Percentiles rank a stretch among this genome's conserved stretches.
Evolutionary conservation across 208 protist species (phyloP).

Genomic region (Trypanosoma theileri): DNA sequence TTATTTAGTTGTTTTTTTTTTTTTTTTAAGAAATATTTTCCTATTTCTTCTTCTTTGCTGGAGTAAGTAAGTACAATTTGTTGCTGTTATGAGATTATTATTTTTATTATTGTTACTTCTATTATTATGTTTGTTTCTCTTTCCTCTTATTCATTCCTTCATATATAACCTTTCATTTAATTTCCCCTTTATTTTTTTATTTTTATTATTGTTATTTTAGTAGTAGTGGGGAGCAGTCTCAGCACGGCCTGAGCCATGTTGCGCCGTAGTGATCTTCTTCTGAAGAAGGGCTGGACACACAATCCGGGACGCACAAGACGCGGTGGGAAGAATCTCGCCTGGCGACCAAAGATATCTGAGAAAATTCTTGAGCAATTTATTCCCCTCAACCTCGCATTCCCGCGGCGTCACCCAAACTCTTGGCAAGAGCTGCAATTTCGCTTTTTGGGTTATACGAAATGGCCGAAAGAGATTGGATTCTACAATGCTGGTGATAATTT

Average conservation of each 20-base stretch:
- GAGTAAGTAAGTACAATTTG: neutral
- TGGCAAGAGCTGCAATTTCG: conserved; percentile 89
- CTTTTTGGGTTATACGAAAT: conserved; percentile 82
- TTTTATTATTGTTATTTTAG: neutral
- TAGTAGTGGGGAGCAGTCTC: neutral
- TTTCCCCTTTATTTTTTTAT: conserved; percentile 1
- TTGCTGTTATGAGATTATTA: conserved; percentile 9
- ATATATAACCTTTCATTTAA: too few relatives aligned
- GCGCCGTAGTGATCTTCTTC: conserved; percentile 44
- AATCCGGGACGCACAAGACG: conserved; percentile 73
- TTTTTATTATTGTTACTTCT: neutral
- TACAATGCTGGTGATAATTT: conserved; percentile 92
- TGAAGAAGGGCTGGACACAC: conserved; percentile 91
- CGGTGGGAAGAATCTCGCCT: conserved; percentile 90
- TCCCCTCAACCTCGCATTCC: conserved; percentile 80
- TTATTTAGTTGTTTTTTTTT: conserved; percentile 10
- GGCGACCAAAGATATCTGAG: conserved; percentile 82
- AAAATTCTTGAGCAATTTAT: conserved; percentile 66
- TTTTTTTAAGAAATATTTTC: too few relatives aligned
- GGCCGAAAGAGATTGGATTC: conserved; percentile 89
- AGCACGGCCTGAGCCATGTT: conserved; percentile 44
- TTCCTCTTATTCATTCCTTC: too few relatives aligned
- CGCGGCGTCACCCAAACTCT: conserved; percentile 76
- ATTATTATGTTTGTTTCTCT: too few relatives aligned
- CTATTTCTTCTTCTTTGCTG: too few relatives aligned